Evolutionary conservation across 306 rosid species (phyloP).

Genomic region (Castanospermum australe): DNA sequence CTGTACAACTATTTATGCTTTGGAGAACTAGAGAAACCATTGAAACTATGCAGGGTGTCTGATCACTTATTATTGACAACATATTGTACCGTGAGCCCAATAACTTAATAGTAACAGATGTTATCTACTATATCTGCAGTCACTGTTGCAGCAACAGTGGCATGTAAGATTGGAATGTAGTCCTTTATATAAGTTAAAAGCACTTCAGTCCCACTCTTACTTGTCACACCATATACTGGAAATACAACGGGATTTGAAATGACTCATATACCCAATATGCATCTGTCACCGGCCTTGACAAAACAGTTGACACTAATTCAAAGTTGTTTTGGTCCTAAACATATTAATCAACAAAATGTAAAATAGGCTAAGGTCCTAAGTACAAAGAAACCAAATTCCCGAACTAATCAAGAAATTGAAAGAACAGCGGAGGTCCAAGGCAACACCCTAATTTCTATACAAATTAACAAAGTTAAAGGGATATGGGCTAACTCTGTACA

Average conservation of each 20-base stretch:
- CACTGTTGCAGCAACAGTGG: not conserved
- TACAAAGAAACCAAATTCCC: not conserved
- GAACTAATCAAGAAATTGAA: not conserved
- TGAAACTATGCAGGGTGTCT: not conserved
- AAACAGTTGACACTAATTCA: not conserved
- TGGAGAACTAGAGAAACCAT: not conserved
- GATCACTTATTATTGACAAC: not conserved
- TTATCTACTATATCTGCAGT: not conserved
- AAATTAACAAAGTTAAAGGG: constrained; percentile 4
- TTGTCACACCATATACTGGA: not conserved
- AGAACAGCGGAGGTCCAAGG: not conserved
- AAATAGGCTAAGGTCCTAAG: constrained; percentile 15
- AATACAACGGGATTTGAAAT: not conserved
- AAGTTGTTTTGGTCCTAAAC: not conserved
- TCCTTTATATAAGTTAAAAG: not conserved
- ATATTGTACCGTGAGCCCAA: not conserved
- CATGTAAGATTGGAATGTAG: not conserved
- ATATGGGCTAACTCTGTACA: not conserved
- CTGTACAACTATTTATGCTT: not conserved
- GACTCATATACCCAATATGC: not conserved
- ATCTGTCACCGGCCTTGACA: not conserved
- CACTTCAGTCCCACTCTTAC: not conserved
- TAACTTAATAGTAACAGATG: not conserved
- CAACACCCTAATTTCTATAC: not conserved
- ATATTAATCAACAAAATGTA: not conserved